phyloP scores from a whole-genome alignment of 2,329 filamentous ascomycete genomes.

The Huntiella moniliformis region DNA sequence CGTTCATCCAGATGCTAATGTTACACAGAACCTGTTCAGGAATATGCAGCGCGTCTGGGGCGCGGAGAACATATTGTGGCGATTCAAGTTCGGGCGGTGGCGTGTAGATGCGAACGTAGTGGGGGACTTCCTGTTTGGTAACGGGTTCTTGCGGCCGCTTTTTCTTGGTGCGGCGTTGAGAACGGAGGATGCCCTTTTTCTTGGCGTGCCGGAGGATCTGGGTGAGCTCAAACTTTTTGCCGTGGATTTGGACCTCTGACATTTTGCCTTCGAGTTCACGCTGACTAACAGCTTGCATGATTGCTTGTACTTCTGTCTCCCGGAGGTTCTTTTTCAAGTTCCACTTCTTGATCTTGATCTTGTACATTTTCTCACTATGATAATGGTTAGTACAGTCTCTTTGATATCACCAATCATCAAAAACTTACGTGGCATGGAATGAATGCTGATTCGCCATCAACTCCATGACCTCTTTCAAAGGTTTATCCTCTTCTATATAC shows the following conservation, averaged over 20 bases:
- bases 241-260: conserved; percentile 9
- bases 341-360: conserved; percentile 12
- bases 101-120: conserved; percentile 10
- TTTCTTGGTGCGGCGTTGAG: conserved; percentile 10
- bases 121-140: conserved; percentile 6
- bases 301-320: conserved; percentile 10
- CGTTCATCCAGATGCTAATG: conserved; percentile 8
- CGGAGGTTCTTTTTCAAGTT: conserved; percentile 11
- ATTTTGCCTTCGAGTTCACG: conserved; percentile 9
- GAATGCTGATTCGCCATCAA: conserved; percentile 9
- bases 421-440: conserved; percentile 11
- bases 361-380: conserved; percentile 12
- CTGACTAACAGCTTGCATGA: conserved; percentile 8
- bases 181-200: conserved; percentile 11
- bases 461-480: conserved; percentile 11
- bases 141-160: conserved; percentile 6
- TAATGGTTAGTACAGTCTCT: background rate
- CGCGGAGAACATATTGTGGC: conserved; percentile 5
- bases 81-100: conserved; percentile 4
- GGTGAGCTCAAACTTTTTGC: conserved; percentile 9
- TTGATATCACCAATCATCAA: too few species aligned
- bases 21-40: conserved; percentile 9
- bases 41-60: conserved; percentile 7
- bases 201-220: conserved; percentile 11
- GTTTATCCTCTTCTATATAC: conserved; percentile 11